Conservation (phyloP, 306 rosid species). For the Fagus sylvatica region DNA sequence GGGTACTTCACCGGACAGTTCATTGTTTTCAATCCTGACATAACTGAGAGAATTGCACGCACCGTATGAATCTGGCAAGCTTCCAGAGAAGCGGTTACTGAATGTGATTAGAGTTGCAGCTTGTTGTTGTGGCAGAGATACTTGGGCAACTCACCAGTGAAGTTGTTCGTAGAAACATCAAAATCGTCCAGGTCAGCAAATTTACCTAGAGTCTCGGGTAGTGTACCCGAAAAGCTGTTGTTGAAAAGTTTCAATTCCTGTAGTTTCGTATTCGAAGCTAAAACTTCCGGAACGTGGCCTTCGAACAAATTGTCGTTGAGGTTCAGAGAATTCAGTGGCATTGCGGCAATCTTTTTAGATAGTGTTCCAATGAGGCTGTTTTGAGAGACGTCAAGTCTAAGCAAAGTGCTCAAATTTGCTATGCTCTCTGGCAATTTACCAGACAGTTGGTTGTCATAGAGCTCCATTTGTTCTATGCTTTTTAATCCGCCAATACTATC, state of each 20-base stretch:
- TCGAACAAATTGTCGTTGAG: slow-evolving; percentile 66
- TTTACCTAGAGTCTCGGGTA: slow-evolving; percentile 60
- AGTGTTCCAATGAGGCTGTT: slow-evolving; percentile 66
- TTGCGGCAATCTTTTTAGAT: slow-evolving; percentile 37
- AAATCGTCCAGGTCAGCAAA: slow-evolving; percentile 43
- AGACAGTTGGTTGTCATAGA: slow-evolving; percentile 43
- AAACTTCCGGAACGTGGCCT: slow-evolving; percentile 56
- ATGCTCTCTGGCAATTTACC: slow-evolving; percentile 70
- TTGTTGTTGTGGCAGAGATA: slow-evolving; percentile 53
- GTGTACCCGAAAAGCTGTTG: slow-evolving; percentile 64
- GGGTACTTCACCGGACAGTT: slow-evolving; percentile 56
- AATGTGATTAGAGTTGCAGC: slow-evolving; percentile 49
- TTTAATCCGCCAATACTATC: slow-evolving; percentile 47
- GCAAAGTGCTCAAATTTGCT: slow-evolving; percentile 50
- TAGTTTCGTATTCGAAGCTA: slow-evolving; percentile 55
- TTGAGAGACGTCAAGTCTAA: slow-evolving; percentile 58
- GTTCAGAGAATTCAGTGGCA: slow-evolving; percentile 37
- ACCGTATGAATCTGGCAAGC: slow-evolving; percentile 40
- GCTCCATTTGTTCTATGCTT: slow-evolving; percentile 41
- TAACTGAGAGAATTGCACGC: slow-evolving; percentile 54
- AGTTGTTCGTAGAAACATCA: slow-evolving; percentile 73
- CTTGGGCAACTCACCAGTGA: slow-evolving; percentile 57
- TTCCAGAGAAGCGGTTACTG: slow-evolving; percentile 54
- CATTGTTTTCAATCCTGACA: slow-evolving; percentile 60
- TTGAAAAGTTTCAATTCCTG: slow-evolving; percentile 52